Conservation (phyloP, 2,329 filamentous ascomycete genomes). For the Gnomoniopsis smithogilvyi region DNA sequence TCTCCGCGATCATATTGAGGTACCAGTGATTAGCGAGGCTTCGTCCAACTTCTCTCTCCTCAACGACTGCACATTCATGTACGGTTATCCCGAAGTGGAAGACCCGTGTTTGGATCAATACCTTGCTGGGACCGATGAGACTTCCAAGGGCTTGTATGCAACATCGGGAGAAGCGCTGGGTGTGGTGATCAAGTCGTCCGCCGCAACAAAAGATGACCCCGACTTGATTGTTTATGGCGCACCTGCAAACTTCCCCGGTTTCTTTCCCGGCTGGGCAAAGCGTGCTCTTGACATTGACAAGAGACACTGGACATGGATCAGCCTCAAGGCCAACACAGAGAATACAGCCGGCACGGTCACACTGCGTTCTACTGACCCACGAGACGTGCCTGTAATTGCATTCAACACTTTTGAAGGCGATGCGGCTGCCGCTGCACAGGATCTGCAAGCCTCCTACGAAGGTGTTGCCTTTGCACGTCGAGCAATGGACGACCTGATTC, state of each 20-base stretch:
- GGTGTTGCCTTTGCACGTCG: slow-evolving; percentile 48
- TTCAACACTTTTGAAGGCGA: slow-evolving; percentile 60
- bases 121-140: slow-evolving; percentile 19
- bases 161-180: slow-evolving; percentile 31
- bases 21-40: slow-evolving; percentile 40
- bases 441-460: slow-evolving; percentile 54
- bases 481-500: slow-evolving; percentile 12
- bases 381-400: slow-evolving; percentile 59
- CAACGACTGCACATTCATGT: slow-evolving; percentile 31
- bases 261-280: slow-evolving; percentile 35
- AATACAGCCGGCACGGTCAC: slow-evolving; percentile 61
- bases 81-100: slow-evolving; percentile 27
- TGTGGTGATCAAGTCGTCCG: slow-evolving; percentile 27
- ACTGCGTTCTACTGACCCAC: slow-evolving; percentile 59
- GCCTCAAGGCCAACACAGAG: slow-evolving; percentile 61
- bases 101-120: slow-evolving; percentile 31
- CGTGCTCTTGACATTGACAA: slow-evolving; percentile 27
- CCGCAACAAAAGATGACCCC: slow-evolving; percentile 24
- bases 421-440: slow-evolving; percentile 40
- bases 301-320: slow-evolving; percentile 42
- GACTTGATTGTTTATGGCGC: slow-evolving; percentile 36
- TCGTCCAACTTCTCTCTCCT: slow-evolving; percentile 35
- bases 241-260: slow-evolving; percentile 36
- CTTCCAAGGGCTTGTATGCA: slow-evolving; percentile 29
- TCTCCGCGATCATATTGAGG: slow-evolving; percentile 55